Conservation (phyloP, 345 rosid species). For the Microthlaspi erraticum region DNA sequence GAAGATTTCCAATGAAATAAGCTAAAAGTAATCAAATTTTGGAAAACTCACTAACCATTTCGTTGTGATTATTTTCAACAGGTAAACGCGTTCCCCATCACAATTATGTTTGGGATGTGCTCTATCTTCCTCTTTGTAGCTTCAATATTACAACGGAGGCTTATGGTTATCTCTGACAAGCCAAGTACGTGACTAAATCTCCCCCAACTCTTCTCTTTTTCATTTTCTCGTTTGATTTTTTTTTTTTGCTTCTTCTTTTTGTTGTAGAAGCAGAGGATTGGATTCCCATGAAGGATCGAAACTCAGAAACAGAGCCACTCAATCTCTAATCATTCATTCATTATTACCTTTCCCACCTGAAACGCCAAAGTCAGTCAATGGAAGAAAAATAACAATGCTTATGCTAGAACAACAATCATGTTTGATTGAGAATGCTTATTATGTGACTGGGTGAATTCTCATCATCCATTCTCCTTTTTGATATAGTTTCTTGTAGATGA, state of each 20-base stretch:
- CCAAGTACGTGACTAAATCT: slow-evolving; percentile 55
- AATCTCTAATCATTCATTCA: slow-evolving; percentile 9
- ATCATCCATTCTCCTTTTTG: background rate
- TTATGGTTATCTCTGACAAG: slow-evolving; percentile 69
- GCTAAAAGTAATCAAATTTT: background rate
- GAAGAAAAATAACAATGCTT: background rate
- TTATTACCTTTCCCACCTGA: background rate
- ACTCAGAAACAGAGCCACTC: slow-evolving; percentile 25
- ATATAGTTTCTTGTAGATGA: background rate
- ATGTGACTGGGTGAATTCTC: background rate
- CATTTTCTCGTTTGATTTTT: background rate
- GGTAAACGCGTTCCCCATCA: slow-evolving; percentile 84
- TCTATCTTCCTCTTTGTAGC: slow-evolving; percentile 87
- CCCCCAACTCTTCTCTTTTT: background rate
- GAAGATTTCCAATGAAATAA: background rate
- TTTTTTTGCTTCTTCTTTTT: background rate
- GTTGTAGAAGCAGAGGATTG: slow-evolving; percentile 24
- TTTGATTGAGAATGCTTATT: slow-evolving; percentile 15
- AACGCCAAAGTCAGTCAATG: background rate
- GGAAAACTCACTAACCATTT: background rate
- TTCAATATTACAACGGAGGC: slow-evolving; percentile 72
- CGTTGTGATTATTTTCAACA: slow-evolving; percentile 20
- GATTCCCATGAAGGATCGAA: slow-evolving; percentile 26
- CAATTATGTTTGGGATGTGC: slow-evolving; percentile 92
- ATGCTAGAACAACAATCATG: background rate